These are phyloP conservation scores for Salvia sclarea DNA, from an alignment of 305 asterid species.

Conservation along the genomic window DNA sequence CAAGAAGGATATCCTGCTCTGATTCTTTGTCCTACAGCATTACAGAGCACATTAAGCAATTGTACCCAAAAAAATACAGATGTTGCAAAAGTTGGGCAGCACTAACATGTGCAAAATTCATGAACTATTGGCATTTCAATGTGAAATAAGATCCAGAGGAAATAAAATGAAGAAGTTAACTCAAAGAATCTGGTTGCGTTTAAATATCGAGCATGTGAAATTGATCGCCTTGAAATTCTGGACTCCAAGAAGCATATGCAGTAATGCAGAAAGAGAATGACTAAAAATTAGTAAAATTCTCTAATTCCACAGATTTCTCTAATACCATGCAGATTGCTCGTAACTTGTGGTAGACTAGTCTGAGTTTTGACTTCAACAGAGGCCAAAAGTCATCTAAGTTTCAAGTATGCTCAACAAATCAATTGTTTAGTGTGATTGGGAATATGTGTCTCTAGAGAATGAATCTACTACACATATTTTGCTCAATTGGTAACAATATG, in stretches of 20 bases:
- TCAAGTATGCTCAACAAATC: background rate
- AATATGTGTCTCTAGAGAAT: background rate
- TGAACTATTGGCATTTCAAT: background rate
- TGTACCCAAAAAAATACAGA: conserved; percentile 12
- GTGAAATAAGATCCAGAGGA: background rate
- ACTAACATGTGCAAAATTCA: background rate
- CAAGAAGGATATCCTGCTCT: conserved; percentile 74
- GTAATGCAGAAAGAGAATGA: background rate
- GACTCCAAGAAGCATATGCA: background rate
- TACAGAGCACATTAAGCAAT: conserved; percentile 19
- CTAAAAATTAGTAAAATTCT: background rate
- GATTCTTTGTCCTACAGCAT: conserved; percentile 64
- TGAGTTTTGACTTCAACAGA: background rate
- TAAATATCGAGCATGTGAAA: no score
- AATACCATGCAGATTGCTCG: background rate
- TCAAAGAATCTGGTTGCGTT: no score
- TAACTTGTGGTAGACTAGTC: background rate
- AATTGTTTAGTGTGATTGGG: background rate
- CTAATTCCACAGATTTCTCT: background rate
- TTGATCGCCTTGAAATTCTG: background rate
- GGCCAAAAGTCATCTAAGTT: background rate
- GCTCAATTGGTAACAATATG: background rate
- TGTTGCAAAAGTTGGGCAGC: background rate
- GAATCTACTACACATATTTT: background rate
- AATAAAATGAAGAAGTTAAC: no score